Conservation (phyloP, 2,329 filamentous ascomycete genomes). For the Monosporascus sp. region DNA sequence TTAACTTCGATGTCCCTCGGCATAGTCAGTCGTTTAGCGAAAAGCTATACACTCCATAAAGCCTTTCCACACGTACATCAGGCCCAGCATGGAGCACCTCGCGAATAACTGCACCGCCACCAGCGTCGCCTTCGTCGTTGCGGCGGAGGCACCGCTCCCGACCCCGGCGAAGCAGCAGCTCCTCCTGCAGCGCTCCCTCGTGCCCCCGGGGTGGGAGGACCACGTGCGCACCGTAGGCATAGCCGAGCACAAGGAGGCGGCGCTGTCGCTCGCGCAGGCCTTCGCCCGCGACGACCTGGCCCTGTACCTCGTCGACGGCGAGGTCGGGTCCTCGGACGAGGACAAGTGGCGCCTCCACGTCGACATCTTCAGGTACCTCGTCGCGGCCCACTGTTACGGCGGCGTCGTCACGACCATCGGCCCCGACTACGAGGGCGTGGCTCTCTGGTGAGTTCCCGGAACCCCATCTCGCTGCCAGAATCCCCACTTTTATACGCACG, state of each 20-base stretch:
- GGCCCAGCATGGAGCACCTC: conserved; percentile 38
- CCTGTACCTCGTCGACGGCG: conserved; percentile 68
- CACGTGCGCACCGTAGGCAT: conserved; percentile 58
- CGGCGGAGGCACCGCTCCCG: background rate
- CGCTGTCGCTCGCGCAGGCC: conserved; percentile 66
- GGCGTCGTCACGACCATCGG: conserved; percentile 72
- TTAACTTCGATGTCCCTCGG: no score
- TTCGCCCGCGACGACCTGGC: conserved; percentile 72
- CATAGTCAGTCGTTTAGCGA: no score
- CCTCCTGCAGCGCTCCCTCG: conserved; percentile 35
- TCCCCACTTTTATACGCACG: no score
- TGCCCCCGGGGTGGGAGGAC: conserved; percentile 48
- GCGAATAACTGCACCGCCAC: conserved; percentile 23
- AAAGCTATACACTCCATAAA: no score
- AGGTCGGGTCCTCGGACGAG: conserved; percentile 56
- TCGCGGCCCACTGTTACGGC: conserved; percentile 68
- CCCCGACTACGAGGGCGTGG: conserved; percentile 70
- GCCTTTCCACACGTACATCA: background rate
- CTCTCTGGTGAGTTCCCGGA: conserved; percentile 60
- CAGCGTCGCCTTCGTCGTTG: background rate
- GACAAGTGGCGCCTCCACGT: conserved; percentile 72
- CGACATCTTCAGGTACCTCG: conserved; percentile 71
- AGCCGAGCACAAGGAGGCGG: conserved; percentile 66
- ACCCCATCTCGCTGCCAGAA: no score
- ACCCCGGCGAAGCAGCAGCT: conserved; percentile 16